These are phyloP conservation scores for Glonium stellatum DNA, from an alignment of 495 filamentous ascomycete species.

Conservation along the genomic window DNA sequence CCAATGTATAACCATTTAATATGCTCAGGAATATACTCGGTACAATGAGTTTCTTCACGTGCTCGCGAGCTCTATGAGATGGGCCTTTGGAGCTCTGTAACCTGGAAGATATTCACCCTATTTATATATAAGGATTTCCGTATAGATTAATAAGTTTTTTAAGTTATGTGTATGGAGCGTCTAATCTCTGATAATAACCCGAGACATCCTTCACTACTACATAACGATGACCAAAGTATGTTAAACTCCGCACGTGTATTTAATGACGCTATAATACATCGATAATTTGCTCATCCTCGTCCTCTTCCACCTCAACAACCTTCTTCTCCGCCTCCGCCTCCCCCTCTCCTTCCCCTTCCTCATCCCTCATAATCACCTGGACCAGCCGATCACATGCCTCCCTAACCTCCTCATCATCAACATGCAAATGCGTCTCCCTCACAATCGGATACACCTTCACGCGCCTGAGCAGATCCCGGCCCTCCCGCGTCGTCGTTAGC, in stretches of 20 bases:
- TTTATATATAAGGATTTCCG: too few relatives aligned
- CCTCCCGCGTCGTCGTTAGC: constrained; percentile 69
- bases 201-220: too few relatives aligned
- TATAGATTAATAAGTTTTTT: too few relatives aligned
- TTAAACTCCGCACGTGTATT: background rate
- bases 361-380: constrained; percentile 85
- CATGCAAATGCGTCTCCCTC: constrained; percentile 72
- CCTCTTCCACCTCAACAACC: constrained; percentile 35
- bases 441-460: constrained; percentile 85
- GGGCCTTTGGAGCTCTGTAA: too few relatives aligned
- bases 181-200: too few relatives aligned
- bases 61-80: too few relatives aligned
- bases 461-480: constrained; percentile 62
- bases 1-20: too few relatives aligned
- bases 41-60: too few relatives aligned
- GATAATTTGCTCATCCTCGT: constrained; percentile 43
- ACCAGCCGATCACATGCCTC: constrained; percentile 86
- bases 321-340: constrained; percentile 30
- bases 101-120: too few relatives aligned
- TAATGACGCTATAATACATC: constrained; percentile 31
- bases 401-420: constrained; percentile 71
- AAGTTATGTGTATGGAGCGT: too few relatives aligned
- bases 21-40: too few relatives aligned
- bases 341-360: constrained; percentile 42
- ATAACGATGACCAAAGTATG: too few relatives aligned